These are phyloP conservation scores for Rhizopogon salebrosus DNA, from an alignment of 768 basidiomycete genomes.

Conservation along the genomic window DNA sequence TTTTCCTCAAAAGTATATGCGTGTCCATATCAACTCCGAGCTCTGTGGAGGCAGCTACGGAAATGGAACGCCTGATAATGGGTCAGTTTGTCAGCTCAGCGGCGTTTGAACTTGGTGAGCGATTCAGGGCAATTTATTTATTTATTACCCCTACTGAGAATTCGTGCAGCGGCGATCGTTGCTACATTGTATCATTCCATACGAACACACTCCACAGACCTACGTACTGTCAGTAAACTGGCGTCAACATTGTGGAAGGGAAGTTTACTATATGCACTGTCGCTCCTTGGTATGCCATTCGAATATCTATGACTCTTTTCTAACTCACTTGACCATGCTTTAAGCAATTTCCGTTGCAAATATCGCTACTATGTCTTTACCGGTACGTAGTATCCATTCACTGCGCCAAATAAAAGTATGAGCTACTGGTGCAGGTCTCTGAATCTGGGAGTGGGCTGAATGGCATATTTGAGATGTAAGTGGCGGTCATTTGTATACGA, in stretches of 20 bases:
- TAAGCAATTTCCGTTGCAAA: slow-evolving; percentile 5
- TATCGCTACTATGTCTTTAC: slow-evolving; percentile 3
- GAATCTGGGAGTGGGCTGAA: slow-evolving; percentile 6
- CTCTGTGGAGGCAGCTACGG: background rate
- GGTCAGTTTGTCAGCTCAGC: slow-evolving; percentile 2
- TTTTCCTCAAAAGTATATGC: background rate
- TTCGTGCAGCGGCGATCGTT: background rate
- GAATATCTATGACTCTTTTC: background rate
- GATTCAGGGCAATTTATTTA: background rate
- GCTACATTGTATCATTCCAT: slow-evolving; percentile 2
- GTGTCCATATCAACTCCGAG: background rate
- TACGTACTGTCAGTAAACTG: background rate
- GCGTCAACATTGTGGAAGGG: slow-evolving; percentile 1
- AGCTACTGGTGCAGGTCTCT: background rate
- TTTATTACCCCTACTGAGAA: background rate
- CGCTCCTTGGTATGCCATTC: slow-evolving; percentile 4
- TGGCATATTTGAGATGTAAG: slow-evolving; percentile 8
- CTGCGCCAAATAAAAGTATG: too few relatives aligned
- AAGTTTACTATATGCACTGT: slow-evolving; percentile 7
- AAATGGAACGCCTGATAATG: background rate
- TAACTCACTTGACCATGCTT: background rate
- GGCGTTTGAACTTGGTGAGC: slow-evolving; percentile 2
- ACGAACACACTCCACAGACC: background rate
- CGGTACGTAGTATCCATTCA: too few relatives aligned
- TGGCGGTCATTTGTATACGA: background rate